phyloP scores from a whole-genome alignment of 345 rosid genomes.

The Acer negundo region DNA sequence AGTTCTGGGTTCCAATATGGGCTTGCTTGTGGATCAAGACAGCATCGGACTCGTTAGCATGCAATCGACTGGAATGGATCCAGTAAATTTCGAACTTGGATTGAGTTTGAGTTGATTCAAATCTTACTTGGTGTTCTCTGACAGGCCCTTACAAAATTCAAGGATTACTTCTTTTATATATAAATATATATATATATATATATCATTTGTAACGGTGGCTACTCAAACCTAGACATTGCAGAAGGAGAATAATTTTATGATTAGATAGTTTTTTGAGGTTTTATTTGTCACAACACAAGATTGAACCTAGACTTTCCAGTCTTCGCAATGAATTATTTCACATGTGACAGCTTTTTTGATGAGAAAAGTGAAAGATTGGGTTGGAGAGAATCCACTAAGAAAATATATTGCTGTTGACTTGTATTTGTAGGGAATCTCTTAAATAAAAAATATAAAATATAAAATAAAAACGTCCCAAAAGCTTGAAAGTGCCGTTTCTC shows the following conservation, averaged over 20 bases:
- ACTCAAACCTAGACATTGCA: too few relatives aligned
- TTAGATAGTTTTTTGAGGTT: too few relatives aligned
- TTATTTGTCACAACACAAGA: too few relatives aligned
- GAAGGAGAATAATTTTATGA: too few relatives aligned
- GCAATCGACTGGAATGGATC: neutral
- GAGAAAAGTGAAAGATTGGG: neutral
- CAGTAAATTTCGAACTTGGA: neutral
- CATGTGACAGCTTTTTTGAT: neutral
- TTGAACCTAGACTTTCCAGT: neutral
- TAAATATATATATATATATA: too few relatives aligned
- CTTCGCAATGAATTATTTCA: neutral
- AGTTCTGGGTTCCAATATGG: neutral
- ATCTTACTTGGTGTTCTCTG: too few relatives aligned
- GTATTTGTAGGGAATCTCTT: constrained; percentile 1
- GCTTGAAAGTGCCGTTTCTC: constrained; percentile 14
- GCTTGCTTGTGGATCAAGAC: neutral
- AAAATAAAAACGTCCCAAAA: constrained; percentile 1
- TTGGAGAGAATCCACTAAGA: constrained; percentile 11
- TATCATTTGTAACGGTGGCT: too few relatives aligned
- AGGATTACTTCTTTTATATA: too few relatives aligned
- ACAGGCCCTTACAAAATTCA: too few relatives aligned
- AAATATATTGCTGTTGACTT: constrained; percentile 7
- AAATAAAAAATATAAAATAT: neutral
- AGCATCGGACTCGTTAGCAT: neutral
- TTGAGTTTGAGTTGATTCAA: neutral